A percentile compares a stretch with the other conserved stretches of the same genome.
These are phyloP conservation scores for Cephalotrichum gorgonifer DNA, from an alignment of 2,329 filamentous ascomycete species.

Conservation along the genomic window DNA sequence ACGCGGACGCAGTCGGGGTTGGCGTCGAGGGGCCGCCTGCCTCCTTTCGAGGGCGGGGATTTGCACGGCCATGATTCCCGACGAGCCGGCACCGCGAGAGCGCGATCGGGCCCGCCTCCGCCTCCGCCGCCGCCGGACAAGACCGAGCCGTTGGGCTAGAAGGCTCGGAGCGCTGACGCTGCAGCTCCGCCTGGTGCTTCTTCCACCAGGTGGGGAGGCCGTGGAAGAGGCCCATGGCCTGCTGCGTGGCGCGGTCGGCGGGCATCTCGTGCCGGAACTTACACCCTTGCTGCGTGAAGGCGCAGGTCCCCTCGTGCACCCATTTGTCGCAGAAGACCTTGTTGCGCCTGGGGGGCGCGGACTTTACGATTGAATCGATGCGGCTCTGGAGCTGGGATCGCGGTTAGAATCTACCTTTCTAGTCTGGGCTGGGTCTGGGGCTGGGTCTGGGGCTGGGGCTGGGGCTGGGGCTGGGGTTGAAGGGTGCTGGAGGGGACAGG, in stretches of 20 bases:
- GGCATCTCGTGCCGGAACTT: slow-evolving; percentile 91
- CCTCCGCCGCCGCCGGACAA: not conserved
- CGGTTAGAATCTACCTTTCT: not conserved
- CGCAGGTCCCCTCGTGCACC: slow-evolving; percentile 77
- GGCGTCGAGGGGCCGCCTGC: too few species aligned
- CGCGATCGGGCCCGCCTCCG: not conserved
- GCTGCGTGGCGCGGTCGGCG: slow-evolving; percentile 51
- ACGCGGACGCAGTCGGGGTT: too few species aligned
- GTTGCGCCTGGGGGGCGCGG: slow-evolving; percentile 23
- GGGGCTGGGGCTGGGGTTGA: not conserved
- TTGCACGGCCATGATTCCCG: too few species aligned
- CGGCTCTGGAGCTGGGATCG: slow-evolving; percentile 14
- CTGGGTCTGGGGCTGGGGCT: not conserved
- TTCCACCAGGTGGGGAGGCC: slow-evolving; percentile 53
- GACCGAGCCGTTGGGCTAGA: not conserved
- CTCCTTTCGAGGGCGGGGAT: too few species aligned
- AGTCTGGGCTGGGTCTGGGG: slow-evolving; percentile 1
- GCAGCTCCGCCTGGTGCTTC: slow-evolving; percentile 38
- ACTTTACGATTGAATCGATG: slow-evolving; percentile 22
- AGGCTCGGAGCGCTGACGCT: slow-evolving; percentile 8
- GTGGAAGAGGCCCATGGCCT: slow-evolving; percentile 59
- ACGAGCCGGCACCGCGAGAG: not conserved
- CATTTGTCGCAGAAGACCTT: slow-evolving; percentile 86
- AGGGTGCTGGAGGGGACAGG: not conserved
- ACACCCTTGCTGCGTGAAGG: slow-evolving; percentile 78